Base-by-base conservation (phyloP, 2,329 filamentous ascomycete genomes). In the Aspergillus sp. region DNA sequence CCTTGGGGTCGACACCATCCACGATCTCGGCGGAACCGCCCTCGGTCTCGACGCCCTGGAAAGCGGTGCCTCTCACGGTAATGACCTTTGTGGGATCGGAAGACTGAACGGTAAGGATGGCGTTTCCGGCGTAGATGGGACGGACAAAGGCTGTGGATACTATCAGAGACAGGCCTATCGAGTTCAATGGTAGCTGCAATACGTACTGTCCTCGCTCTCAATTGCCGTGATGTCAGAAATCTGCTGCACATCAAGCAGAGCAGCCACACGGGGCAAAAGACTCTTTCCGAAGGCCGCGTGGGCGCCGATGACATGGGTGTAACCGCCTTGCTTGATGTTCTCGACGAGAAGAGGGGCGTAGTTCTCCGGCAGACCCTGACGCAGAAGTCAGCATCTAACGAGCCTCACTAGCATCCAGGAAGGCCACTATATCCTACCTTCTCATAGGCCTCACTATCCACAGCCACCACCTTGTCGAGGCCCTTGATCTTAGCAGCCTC, bases 201-300 rank as follows among this genome's bases (percentile, higher is more conserved):
- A 73, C 81, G 58, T 70, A 84, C 81, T 96, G 72, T 93, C 92
- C 72, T 96, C 92, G 73, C 84, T 84, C 73, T 96, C 85, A 67
- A 99, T 88, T 1, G 76, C 80, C 16, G 86, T 96, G 61, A 97
- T 89, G 70, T 99, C 94, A 42, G 92, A 96, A 56, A 99, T 85
- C 70, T 95, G 92, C 76, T 96, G 92, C 33, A 87, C 85, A 71
- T 99, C 94, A 53, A 99, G 81, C 51, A 99, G 78, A 17, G 94
- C 94, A 17, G 94, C 90, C 14, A 96, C 89, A 57, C 94, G 86
- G 36, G 94, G 94, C 75, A 99, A 80, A 43, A 99, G 73, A 73
- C 88, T 95, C 83, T 99, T 99, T 66, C 94, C 94, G 74, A 99
- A 99, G 1, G 94, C 91, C 20, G 92, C 94, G 77, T 97, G 91